These are phyloP conservation scores for Iris pallida DNA, from an alignment of 116 monocot genomes.

Conservation along the genomic window DNA sequence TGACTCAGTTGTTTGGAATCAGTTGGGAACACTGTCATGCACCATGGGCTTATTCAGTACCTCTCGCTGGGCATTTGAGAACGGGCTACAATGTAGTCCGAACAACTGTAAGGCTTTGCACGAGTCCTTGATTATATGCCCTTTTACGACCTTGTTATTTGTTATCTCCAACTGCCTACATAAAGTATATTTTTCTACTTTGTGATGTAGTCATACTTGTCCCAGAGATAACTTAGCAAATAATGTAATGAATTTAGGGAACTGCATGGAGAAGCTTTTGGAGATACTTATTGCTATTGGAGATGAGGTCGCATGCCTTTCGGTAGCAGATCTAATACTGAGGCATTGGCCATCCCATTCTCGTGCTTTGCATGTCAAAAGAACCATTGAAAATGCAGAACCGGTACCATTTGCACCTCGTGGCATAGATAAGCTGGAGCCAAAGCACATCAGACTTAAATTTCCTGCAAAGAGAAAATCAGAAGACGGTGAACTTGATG, in stretches of 20 bases:
- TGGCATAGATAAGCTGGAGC: conserved; percentile 86
- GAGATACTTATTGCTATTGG: conserved; percentile 93
- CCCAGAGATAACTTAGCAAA: not conserved
- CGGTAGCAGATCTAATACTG: conserved; percentile 68
- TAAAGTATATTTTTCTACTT: not conserved
- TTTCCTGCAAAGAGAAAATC: conserved; percentile 75
- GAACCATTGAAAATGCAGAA: conserved; percentile 66
- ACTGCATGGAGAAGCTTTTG: conserved; percentile 98
- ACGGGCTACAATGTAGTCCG: conserved; percentile 90
- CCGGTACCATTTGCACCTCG: conserved; percentile 65
- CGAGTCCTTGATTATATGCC: not conserved
- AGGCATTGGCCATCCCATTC: conserved; percentile 95
- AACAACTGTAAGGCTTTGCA: conserved; percentile 66
- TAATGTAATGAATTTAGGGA: conserved; percentile 37
- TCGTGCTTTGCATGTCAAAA: conserved; percentile 83
- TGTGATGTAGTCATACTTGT: not conserved
- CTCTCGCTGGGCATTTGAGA: conserved; percentile 96
- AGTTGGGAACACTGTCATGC: conserved; percentile 86
- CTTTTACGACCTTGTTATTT: not conserved
- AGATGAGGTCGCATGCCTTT: conserved; percentile 84
- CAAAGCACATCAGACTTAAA: conserved; percentile 64
- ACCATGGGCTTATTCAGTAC: conserved; percentile 83
- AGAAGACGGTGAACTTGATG: conserved; percentile 23
- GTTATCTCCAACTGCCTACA: not conserved
- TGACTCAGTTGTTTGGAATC: conserved; percentile 97